Evolutionary conservation across 176 grass and related monocot genomes (phyloP), one percentile per base, ranked within the genome.

Genomic region (Otatea glauca): DNA sequence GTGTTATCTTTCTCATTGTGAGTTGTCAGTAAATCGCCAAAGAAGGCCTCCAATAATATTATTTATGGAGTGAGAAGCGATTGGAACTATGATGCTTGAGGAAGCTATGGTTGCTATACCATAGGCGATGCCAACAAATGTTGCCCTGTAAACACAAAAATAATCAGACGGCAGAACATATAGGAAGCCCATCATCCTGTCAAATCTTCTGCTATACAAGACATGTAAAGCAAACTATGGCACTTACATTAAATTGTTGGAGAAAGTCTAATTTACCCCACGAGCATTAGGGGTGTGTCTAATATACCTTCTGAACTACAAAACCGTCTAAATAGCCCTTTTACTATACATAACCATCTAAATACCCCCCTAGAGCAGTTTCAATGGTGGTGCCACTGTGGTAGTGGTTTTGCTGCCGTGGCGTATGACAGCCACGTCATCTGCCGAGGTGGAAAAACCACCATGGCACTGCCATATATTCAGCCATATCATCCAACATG

Each of bases 61-160:
- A 72, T 97, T 97, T 75, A 97, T 68, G 69, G 95, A 92, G 75
- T 97, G 95, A 55, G 95, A 94, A 32, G 44, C 92, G 82, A 97
- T 94, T 72, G 95, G 88, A 74, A 97, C 88, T 11, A 97, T 59
- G 76, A 93, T 62, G 47, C 92, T 94, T 35, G 95, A 92, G 44
- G 92, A 94, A 80, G 79, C 82, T 84, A 97, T 70, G 55, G 95
- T 90, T 72, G 92, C 89, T 24, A 91, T 73, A 66, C 95, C 95
- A 87, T 97, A 97, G 49, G 89, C 85, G 58, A 97, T 78, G 59
- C 92, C 95, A 80, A 97, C 95, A 86, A 93, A 90, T 29, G 91
- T 93, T 56, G 95, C 92, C 95, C 95, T 97, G 92, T 24, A 81
- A 70, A 67, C 34, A 85, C 2, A 83, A 68, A 66, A 70, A 59